Percentiles rank a stretch among this genome's conserved stretches.
Conservation (phyloP, 2,329 filamentous ascomycete genomes). For the Pseudogymnoascus sp. region DNA sequence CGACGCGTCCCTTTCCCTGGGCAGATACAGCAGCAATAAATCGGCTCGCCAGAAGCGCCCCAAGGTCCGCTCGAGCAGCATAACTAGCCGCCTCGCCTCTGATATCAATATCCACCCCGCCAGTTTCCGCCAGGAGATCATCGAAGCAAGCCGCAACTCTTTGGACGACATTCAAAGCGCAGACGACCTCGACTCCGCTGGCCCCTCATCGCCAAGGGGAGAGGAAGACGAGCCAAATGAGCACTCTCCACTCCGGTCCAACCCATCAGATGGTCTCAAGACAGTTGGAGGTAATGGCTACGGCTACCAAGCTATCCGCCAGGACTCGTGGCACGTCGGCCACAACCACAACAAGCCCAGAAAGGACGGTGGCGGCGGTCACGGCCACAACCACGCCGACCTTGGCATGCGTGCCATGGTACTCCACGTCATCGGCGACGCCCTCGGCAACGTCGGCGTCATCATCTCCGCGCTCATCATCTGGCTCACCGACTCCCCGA, state of each 20-base stretch:
- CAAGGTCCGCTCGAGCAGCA: slow-evolving; percentile 20
- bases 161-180: slow-evolving; percentile 50
- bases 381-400: slow-evolving; percentile 73
- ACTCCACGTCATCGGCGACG: slow-evolving; percentile 70
- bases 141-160: slow-evolving; percentile 64
- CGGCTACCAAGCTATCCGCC: slow-evolving; percentile 12
- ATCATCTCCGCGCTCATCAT: slow-evolving; percentile 79
- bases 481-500: slow-evolving; percentile 77
- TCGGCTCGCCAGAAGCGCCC: slow-evolving; percentile 19
- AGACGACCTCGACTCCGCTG: slow-evolving; percentile 32
- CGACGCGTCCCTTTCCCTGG: slow-evolving; percentile 11
- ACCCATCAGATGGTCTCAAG: not conserved
- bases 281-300: not conserved
- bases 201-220: slow-evolving; percentile 21
- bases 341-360: slow-evolving; percentile 78
- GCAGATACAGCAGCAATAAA: slow-evolving; percentile 11
- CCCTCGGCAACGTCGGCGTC: slow-evolving; percentile 78
- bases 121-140: slow-evolving; percentile 86
- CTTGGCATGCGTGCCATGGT: slow-evolving; percentile 92
- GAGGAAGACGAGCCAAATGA: slow-evolving; percentile 35
- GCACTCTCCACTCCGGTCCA: slow-evolving; percentile 19
- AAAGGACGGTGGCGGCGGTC: slow-evolving; percentile 50
- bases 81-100: slow-evolving; percentile 50
- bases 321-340: slow-evolving; percentile 45
- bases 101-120: slow-evolving; percentile 78